These are phyloP conservation scores for Jatropha curcas DNA, from an alignment of 345 rosid genomes.

Conservation along the genomic window DNA sequence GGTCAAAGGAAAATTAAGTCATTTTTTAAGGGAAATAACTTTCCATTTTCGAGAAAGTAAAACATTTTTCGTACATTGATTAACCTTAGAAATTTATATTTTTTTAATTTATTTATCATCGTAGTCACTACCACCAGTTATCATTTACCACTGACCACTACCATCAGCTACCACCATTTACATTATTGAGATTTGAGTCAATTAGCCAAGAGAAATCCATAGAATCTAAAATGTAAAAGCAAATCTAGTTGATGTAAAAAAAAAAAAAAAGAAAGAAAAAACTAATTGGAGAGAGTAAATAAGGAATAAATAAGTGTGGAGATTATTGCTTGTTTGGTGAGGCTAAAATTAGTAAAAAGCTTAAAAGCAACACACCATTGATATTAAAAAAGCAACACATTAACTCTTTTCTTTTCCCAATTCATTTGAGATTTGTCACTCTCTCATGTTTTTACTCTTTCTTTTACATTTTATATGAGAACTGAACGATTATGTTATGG, in stretches of 20 bases:
- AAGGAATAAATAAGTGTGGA: not conserved
- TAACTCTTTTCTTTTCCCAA: conserved; percentile 30
- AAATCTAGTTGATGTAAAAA: no score
- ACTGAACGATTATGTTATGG: not conserved
- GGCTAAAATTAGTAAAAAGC: conserved; percentile 30
- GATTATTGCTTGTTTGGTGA: conserved; percentile 17
- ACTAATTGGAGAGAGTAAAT: not conserved
- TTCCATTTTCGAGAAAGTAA: no score
- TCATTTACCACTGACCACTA: no score
- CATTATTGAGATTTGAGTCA: conserved; percentile 1
- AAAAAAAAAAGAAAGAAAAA: no score
- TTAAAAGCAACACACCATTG: conserved; percentile 30
- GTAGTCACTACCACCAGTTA: no score
- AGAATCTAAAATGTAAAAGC: not conserved
- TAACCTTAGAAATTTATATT: no score
- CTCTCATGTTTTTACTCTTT: conserved; percentile 13
- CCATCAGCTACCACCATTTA: no score
- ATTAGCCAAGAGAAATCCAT: not conserved
- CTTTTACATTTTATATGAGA: not conserved
- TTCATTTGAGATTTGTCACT: conserved; percentile 19
- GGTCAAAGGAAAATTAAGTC: no score
- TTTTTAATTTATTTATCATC: no score
- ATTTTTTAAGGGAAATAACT: no score
- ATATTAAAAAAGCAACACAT: conserved; percentile 24
- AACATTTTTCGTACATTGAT: no score